These are phyloP conservation scores for Tetrahymena elliotti DNA, from an alignment of 73 alveolate genomes.

Conservation along the genomic window DNA sequence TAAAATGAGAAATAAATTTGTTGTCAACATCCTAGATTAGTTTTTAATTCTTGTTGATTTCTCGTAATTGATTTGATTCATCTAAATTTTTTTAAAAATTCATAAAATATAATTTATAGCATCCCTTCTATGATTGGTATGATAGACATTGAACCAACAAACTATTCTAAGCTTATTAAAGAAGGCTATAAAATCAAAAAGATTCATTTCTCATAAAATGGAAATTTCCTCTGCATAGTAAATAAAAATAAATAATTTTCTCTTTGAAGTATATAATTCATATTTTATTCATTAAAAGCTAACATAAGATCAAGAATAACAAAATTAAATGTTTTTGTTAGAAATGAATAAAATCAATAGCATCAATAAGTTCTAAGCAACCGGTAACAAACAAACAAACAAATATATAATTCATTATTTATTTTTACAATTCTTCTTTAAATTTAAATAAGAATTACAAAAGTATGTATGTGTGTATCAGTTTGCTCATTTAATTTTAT, in stretches of 20 bases:
- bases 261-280: neutral
- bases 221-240: neutral
- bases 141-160: neutral
- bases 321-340: neutral
- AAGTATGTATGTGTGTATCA: neutral
- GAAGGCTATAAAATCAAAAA: neutral
- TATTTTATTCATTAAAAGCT: neutral
- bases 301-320: neutral
- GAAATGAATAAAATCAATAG: neutral
- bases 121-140: neutral
- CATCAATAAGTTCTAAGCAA: neutral
- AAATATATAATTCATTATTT: too few species aligned
- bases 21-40: neutral
- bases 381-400: neutral
- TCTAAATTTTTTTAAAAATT: too few species aligned
- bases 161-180: neutral
- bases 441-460: neutral
- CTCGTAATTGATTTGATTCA: neutral
- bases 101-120: too few species aligned
- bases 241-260: neutral
- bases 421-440: neutral
- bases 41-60: neutral
- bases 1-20: neutral
- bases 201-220: neutral
- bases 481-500: too few species aligned